Evolutionary conservation across 2,329 filamentous ascomycete species (phyloP).

Genomic region (Paracoccidioides lutzii): DNA sequence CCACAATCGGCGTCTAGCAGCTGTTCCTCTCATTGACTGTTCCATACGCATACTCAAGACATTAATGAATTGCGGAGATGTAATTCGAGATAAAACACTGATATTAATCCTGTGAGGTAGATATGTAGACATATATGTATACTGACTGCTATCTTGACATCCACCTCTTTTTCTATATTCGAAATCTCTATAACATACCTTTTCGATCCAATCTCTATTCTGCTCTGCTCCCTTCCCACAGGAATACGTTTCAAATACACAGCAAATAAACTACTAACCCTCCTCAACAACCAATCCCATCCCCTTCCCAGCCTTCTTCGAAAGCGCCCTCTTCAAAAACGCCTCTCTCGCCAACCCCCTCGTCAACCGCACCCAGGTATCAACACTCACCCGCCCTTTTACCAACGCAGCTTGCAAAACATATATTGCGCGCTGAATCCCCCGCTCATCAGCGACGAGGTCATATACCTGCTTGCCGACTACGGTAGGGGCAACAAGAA

Average conservation of each 20-base stretch:
- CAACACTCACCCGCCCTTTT: conserved; percentile 32
- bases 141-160: too few relatives aligned
- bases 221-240: not conserved
- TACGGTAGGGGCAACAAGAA: conserved; percentile 85
- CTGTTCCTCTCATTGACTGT: too few relatives aligned
- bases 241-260: not conserved
- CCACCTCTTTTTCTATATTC: not conserved
- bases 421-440: conserved; percentile 75
- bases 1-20: too few relatives aligned
- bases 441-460: conserved; percentile 76
- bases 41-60: not conserved
- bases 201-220: too few relatives aligned
- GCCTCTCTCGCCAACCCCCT: conserved; percentile 36
- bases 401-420: conserved; percentile 36
- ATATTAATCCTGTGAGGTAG: not conserved
- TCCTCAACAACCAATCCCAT: conserved; percentile 27
- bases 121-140: not conserved
- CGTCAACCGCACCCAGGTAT: conserved; percentile 36
- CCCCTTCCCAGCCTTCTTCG: conserved; percentile 33
- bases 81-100: not conserved
- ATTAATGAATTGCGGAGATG: not conserved
- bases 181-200: too few relatives aligned
- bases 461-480: conserved; percentile 88
- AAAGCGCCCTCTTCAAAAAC: conserved; percentile 34
- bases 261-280: not conserved